Evolutionary conservation across 495 filamentous ascomycete species (phyloP).

Genomic region (Aspergillus funiculosus): DNA sequence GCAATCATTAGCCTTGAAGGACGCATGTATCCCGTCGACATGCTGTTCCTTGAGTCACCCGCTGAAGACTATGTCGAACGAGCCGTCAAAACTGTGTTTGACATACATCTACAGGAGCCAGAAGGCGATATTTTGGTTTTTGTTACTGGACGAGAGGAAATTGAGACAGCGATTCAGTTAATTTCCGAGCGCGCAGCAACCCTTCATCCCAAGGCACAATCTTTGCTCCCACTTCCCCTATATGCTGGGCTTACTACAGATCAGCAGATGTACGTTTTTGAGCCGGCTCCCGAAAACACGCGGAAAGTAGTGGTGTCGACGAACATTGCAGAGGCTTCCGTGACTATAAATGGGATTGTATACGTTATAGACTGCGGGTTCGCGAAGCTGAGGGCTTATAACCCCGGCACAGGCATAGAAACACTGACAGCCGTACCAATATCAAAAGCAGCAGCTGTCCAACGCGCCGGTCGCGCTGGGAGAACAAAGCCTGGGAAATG

Average conservation of each 20-base stretch:
- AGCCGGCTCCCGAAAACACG: slow-evolving; percentile 74
- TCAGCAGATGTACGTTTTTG: slow-evolving; percentile 89
- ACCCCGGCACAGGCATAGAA: slow-evolving; percentile 84
- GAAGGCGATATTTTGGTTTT: slow-evolving; percentile 91
- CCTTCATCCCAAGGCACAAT: slow-evolving; percentile 63
- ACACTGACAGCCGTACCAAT: slow-evolving; percentile 80
- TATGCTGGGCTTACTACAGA: slow-evolving; percentile 87
- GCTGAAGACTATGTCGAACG: slow-evolving; percentile 85
- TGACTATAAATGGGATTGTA: slow-evolving; percentile 89
- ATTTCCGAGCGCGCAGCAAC: slow-evolving; percentile 72
- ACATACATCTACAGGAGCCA: slow-evolving; percentile 81
- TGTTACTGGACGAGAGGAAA: slow-evolving; percentile 89
- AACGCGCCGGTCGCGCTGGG: slow-evolving; percentile 87
- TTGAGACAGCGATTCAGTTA: slow-evolving; percentile 71
- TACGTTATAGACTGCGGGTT: slow-evolving; percentile 92
- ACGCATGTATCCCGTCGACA: slow-evolving; percentile 86
- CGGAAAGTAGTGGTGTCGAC: slow-evolving; percentile 92
- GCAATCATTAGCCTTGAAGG: slow-evolving; percentile 87
- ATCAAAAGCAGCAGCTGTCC: slow-evolving; percentile 88
- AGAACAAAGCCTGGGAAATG: slow-evolving; percentile 92
- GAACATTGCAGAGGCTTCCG: slow-evolving; percentile 92
- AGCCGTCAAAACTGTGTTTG: slow-evolving; percentile 81
- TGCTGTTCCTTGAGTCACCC: slow-evolving; percentile 74
- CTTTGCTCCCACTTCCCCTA: slow-evolving; percentile 72
- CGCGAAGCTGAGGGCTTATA: slow-evolving; percentile 85